Conservation (phyloP, 768 basidiomycete genomes). For the Cystofilobasidium macerans region DNA sequence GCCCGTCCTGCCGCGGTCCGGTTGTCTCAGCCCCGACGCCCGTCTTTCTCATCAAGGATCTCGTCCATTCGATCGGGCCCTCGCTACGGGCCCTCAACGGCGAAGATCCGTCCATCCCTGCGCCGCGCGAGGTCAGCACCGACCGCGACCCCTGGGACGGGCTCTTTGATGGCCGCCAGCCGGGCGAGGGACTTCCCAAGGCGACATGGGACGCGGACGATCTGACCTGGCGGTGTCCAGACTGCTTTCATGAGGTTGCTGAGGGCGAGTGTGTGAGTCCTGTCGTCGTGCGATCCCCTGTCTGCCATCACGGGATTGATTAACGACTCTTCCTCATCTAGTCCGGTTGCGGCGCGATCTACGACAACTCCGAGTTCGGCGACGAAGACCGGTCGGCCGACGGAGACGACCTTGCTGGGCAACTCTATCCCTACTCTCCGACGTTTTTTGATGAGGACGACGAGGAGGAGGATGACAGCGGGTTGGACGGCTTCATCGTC, state of each 20-base stretch:
- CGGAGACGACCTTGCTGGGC: too few species aligned
- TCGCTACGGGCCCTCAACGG: constrained; percentile 1
- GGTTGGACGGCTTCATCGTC: background rate
- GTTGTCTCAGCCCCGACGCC: constrained; percentile 8
- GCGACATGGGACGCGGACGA: constrained; percentile 1
- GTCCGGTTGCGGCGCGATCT: background rate
- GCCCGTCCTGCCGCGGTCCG: constrained; percentile 9
- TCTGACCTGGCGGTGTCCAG: background rate
- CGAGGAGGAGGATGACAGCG: background rate
- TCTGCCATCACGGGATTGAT: background rate
- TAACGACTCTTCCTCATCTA: background rate
- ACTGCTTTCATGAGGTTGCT: background rate
- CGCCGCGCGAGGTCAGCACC: background rate
- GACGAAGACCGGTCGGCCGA: background rate
- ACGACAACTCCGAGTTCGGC: background rate
- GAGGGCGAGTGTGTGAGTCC: constrained; percentile 8
- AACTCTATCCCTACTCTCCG: too few species aligned
- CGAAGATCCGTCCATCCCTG: background rate
- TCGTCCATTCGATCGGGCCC: constrained; percentile 9
- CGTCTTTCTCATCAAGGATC: constrained; percentile 19
- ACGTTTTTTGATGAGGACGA: too few species aligned
- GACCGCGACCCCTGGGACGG: constrained; percentile 6
- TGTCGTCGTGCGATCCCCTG: background rate
- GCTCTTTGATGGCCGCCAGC: constrained; percentile 2
- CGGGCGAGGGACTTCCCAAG: background rate